Evolutionary conservation across 176 grass and related monocot species (phyloP), one percentile per base, ranked within the genome.

Genomic region (Panicum miliaceum): DNA sequence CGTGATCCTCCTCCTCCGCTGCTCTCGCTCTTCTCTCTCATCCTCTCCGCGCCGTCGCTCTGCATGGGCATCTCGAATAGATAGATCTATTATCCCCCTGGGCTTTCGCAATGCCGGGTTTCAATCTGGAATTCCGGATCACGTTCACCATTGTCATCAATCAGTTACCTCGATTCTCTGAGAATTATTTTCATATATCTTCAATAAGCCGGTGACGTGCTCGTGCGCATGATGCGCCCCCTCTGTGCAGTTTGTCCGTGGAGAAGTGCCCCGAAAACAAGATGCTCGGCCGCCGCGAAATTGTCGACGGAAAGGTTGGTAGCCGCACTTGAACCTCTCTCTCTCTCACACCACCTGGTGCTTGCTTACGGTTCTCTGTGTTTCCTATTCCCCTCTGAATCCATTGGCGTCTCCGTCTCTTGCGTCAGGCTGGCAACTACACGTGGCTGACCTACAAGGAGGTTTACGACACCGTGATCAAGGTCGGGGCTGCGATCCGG

Each of bases 371-470:
- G 4, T 40, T 59, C 3, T 71, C 25, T 69, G 32, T 43, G 32
- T 65, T 86, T 40, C 66, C 84, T n/a, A 56, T 14, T 48, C 68
- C 35, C 9, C 9, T 20, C 15, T 63, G 19, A 29, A 73, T 68
- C 79, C 27, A 71, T 84, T 76, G 35, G 15, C n/a, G 45, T 74
- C 72, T 80, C 38, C 77, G 63, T 83, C 20, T 69, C 51, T 84
- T 61, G 34, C 76, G 25, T 67, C 68, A 94, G 92, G 87, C 87
- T 84, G 90, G 90, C 73, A 35, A 87, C 65, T 98, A 95, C 89
- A 92, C 85, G 20, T 98, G 96, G 96, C 50, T 85, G 70, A 98
- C 91, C 42, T 98, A 98, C 74, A 93, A 91, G 80, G 85, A 96
- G 76, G 93, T 90, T 9, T 90, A 96, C 81, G 91, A 92, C 65